phyloP scores from a whole-genome alignment of 2,329 filamentous ascomycete genomes.

The Fusarium temperatum region DNA sequence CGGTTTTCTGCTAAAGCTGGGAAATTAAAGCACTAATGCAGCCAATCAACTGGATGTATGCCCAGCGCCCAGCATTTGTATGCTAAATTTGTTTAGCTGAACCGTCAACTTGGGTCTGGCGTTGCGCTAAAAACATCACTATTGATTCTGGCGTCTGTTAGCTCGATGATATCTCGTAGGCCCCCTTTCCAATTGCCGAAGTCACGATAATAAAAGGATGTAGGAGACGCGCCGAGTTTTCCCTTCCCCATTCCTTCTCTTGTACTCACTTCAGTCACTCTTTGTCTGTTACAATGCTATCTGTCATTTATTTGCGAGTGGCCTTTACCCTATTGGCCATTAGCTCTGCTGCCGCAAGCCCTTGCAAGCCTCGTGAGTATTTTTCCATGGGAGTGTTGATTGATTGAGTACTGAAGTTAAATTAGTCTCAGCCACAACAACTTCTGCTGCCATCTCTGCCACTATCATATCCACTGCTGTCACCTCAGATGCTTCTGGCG shows the following conservation, averaged over 20 bases:
- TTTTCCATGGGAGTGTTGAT: not conserved
- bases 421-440: not conserved
- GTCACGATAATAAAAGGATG: not conserved
- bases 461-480: not conserved
- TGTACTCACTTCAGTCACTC: not conserved
- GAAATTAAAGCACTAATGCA: not conserved
- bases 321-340: not conserved
- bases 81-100: not conserved
- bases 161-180: not conserved
- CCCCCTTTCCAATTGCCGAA: not conserved
- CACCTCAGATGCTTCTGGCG: not conserved
- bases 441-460: not conserved
- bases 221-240: rapidly evolving
- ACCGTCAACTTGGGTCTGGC: not conserved
- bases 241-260: rapidly evolving
- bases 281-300: not conserved
- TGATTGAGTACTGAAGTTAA: not conserved
- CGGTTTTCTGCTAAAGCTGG: not conserved
- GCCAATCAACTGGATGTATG: not conserved
- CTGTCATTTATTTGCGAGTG: not conserved
- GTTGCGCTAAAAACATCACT: not conserved
- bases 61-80: not conserved
- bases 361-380: not conserved
- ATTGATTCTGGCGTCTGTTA: not conserved
- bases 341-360: not conserved